A percentile compares a stretch with the other conserved stretches of the same genome.
Conservation (phyloP, 2,329 filamentous ascomycete genomes). For the Penicillium sp. region DNA sequence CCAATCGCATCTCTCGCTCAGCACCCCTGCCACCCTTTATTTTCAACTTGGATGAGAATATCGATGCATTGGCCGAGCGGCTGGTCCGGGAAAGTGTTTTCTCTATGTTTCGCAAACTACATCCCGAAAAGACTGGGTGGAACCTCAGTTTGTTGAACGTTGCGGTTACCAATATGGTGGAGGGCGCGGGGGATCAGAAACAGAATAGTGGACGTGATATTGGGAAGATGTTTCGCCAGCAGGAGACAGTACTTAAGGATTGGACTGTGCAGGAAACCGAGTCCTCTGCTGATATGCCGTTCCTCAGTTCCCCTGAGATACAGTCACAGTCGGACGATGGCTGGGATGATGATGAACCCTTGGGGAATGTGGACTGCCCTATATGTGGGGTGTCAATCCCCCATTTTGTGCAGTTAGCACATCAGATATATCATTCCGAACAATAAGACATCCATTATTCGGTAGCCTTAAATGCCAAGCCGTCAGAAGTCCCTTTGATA, state of each 20-base stretch:
- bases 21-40: slow-evolving; percentile 69
- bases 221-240: slow-evolving; percentile 73
- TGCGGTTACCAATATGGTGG: slow-evolving; percentile 79
- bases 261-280: slow-evolving; percentile 53
- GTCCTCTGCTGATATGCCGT: not conserved
- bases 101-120: slow-evolving; percentile 70
- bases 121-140: slow-evolving; percentile 68
- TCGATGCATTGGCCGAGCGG: slow-evolving; percentile 62
- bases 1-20: slow-evolving; percentile 73
- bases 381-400: slow-evolving; percentile 49
- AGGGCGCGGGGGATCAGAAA: slow-evolving; percentile 51
- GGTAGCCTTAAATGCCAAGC: slow-evolving; percentile 10
- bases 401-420: slow-evolving; percentile 50
- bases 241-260: slow-evolving; percentile 66
- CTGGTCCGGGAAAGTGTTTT: slow-evolving; percentile 68
- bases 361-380: slow-evolving; percentile 36
- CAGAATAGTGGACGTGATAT: slow-evolving; percentile 71
- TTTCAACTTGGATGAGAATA: slow-evolving; percentile 60
- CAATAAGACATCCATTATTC: not conserved
- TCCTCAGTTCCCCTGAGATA: not conserved
- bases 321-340: slow-evolving; percentile 17
- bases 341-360: slow-evolving; percentile 35
- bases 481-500: not conserved
- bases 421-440: slow-evolving; percentile 47
- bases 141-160: slow-evolving; percentile 82